These are phyloP conservation scores for Penicillium ochrochloron DNA, from an alignment of 495 filamentous ascomycete genomes.

Conservation along the genomic window DNA sequence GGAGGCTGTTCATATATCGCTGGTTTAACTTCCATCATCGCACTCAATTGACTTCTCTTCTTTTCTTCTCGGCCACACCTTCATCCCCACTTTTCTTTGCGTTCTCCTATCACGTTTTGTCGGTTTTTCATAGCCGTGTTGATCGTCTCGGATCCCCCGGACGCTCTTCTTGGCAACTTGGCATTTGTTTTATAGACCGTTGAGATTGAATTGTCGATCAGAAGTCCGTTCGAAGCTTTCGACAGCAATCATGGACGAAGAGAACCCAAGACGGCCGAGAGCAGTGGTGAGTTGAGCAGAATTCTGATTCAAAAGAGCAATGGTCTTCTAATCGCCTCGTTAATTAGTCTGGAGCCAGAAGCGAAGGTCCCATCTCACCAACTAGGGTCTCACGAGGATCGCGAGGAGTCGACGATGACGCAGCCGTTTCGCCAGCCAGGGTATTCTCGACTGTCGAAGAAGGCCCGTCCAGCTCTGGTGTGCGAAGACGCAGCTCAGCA, in stretches of 20 bases:
- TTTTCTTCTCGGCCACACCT: background rate
- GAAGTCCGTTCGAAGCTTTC: background rate
- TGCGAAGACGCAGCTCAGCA: slow-evolving; percentile 32
- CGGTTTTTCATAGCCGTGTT: background rate
- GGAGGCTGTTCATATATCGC: slow-evolving; percentile 2
- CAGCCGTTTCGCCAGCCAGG: slow-evolving; percentile 26
- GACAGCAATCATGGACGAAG: slow-evolving; percentile 14
- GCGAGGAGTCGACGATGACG: slow-evolving; percentile 8
- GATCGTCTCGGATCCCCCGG: background rate
- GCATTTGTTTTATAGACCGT: background rate
- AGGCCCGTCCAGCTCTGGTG: background rate
- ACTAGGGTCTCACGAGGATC: slow-evolving; percentile 9
- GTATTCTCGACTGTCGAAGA: slow-evolving; percentile 12
- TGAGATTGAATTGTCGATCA: background rate
- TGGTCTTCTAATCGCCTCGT: background rate
- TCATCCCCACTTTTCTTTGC: background rate
- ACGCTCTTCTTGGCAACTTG: background rate
- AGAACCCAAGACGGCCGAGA: slow-evolving; percentile 9
- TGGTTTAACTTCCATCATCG: background rate
- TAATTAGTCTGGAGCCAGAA: slow-evolving; percentile 11
- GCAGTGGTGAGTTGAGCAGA: slow-evolving; percentile 15
- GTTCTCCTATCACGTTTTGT: background rate
- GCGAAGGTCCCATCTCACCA: slow-evolving; percentile 22
- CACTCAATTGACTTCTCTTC: background rate
- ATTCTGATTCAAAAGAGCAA: background rate